These are phyloP conservation scores for Trypanosoma caninum DNA, from an alignment of 208 protist genomes.

Conservation along the genomic window DNA sequence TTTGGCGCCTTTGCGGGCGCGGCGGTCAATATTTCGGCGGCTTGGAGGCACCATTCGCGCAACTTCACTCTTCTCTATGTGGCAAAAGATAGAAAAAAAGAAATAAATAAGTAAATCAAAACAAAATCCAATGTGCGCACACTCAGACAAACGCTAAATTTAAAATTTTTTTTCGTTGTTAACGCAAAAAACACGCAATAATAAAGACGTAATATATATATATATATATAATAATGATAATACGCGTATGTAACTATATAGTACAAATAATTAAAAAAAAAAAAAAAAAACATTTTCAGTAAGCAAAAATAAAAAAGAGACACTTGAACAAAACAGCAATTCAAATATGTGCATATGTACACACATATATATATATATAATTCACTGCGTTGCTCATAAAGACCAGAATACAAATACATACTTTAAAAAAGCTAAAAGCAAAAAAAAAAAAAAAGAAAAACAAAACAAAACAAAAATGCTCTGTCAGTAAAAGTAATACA, in stretches of 20 bases:
- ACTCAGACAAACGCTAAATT: not conserved
- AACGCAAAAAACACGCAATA: constrained; percentile 5
- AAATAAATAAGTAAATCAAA: constrained; percentile 1
- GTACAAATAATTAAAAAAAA: constrained; percentile 1
- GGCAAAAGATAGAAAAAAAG: not conserved
- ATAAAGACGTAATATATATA: not conserved
- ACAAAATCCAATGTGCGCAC: constrained; percentile 6
- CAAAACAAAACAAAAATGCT: no score
- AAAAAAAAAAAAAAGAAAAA: not conserved
- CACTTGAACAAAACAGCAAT: not conserved
- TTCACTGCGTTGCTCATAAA: no score
- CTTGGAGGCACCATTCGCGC: constrained; percentile 61
- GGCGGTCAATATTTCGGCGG: constrained; percentile 58
- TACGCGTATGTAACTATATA: not conserved
- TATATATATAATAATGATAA: not conserved
- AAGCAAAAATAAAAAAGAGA: not conserved
- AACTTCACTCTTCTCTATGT: constrained; percentile 19
- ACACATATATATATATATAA: not conserved
- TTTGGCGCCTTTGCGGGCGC: constrained; percentile 68
- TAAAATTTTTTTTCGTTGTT: not conserved
- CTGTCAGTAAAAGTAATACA: no score
- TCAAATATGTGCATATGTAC: not conserved
- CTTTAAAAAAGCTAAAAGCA: not conserved
- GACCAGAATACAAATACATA: no score
- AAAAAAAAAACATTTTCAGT: not conserved